Evolutionary conservation across 2,329 filamentous ascomycete genomes (phyloP), one percentile per base, ranked within the genome.

Genomic region (Trichoderma citrinoviride): DNA sequence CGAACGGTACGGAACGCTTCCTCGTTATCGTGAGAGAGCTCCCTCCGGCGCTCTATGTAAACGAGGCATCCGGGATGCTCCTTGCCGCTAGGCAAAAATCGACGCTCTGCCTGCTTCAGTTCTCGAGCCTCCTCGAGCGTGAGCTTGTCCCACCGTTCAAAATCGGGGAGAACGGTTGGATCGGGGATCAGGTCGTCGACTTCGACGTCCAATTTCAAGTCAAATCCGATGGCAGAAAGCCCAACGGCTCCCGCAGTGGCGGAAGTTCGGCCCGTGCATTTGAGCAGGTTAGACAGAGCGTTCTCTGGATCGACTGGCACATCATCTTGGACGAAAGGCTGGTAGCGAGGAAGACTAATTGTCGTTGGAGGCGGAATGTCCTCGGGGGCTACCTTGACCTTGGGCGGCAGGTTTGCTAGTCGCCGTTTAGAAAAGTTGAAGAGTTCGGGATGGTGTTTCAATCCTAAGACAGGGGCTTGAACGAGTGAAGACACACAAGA

Each of bases 1-100:
- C 86, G 82, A 62, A 89, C 82, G 1, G 85, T 85, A 27, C 85
- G 83, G 71, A 87, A 89, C 7, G 86, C 87, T 46, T 82, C 78
- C 47, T 84, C 80, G 67, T 89, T 89, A 25, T 77, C 69, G 61
- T 81, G 80, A 17, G 80, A 82, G 7, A 89, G 79, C 75, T 89
- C 86, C 43, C 78, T 80, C 69, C 80, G 81, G 60, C 86, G 83
- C 67, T 89, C 87, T 10, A 84, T 72, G 68, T 87, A 89, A 46
- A 82, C 80, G 62, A 83, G 80, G 56, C 82, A 83, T 43, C 86
- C 86, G 1, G 87, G 86, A 1, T 85, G 85, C 21, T 78, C 70
- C 61, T 79, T 82, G 25, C 83, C 83, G 61, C 83, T 87, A 68
- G 78, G 82, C 53, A 89, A 74, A 4, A 76, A 79, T 29, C 68